These are phyloP conservation scores for Pholiota conissans DNA, from an alignment of 768 basidiomycete species.

Conservation along the genomic window DNA sequence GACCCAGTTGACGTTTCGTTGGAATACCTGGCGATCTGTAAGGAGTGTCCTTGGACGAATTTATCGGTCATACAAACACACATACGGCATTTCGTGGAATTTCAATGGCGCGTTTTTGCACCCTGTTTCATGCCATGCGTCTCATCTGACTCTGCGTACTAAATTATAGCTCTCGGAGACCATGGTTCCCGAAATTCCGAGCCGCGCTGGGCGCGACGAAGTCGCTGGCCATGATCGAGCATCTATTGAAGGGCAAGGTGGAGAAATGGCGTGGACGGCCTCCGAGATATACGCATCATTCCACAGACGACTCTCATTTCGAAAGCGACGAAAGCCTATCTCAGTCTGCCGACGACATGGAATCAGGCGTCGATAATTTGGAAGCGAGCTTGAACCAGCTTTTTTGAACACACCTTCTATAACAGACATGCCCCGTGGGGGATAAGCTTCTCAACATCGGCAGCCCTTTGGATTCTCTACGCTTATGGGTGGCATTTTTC, in stretches of 20 bases:
- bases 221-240: constrained; percentile 47
- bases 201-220: constrained; percentile 40
- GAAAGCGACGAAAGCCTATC: constrained; percentile 6
- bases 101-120: constrained; percentile 59
- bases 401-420: not conserved
- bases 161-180: constrained; percentile 38
- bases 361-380: not conserved
- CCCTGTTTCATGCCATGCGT: not conserved
- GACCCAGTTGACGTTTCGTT: constrained; percentile 67
- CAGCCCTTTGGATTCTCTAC: not conserved
- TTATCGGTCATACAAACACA: constrained; percentile 59
- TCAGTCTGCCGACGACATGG: constrained; percentile 1
- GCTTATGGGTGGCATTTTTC: not conserved
- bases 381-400: not conserved
- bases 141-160: not conserved
- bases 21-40: constrained; percentile 69
- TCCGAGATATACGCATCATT: constrained; percentile 23
- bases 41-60: constrained; percentile 48
- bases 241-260: constrained; percentile 42
- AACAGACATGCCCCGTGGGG: not conserved
- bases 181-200: constrained; percentile 61
- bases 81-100: constrained; percentile 65
- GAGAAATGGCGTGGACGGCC: constrained; percentile 48
- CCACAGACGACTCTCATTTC: constrained; percentile 10
- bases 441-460: not conserved